These are phyloP conservation scores for Kodamaea derodonti DNA, from an alignment of 1,139 yeast species.

Conservation along the genomic window DNA sequence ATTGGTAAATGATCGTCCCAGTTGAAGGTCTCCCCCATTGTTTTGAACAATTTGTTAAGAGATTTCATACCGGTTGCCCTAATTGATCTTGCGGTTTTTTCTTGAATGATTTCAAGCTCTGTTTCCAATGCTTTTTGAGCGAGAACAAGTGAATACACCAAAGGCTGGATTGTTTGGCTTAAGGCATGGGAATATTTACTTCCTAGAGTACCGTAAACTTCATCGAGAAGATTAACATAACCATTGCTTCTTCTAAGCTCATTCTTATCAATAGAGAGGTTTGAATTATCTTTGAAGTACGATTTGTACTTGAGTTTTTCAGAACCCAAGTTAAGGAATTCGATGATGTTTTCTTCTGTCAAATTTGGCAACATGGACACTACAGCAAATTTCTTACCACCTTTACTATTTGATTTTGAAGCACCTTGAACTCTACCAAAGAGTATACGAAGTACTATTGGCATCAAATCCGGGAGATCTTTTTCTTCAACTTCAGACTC, in stretches of 20 bases:
- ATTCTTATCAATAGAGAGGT: constrained; percentile 17
- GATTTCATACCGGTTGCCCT: constrained; percentile 63
- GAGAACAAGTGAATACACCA: constrained; percentile 53
- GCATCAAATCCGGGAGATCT: constrained; percentile 62
- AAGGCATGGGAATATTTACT: constrained; percentile 50
- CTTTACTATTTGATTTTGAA: constrained; percentile 59
- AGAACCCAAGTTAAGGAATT: constrained; percentile 62
- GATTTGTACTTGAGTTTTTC: constrained; percentile 46
- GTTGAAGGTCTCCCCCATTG: constrained; percentile 41
- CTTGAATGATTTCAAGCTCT: constrained; percentile 23
- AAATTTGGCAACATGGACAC: constrained; percentile 66
- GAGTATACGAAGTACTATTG: constrained; percentile 69
- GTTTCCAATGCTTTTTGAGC: constrained; percentile 47
- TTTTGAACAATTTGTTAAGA: constrained; percentile 47
- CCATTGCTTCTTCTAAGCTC: constrained; percentile 61
- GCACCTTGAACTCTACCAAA: constrained; percentile 80
- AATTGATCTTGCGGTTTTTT: constrained; percentile 48
- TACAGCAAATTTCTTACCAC: constrained; percentile 74
- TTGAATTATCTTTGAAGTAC: constrained; percentile 23
- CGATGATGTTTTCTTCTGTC: constrained; percentile 47
- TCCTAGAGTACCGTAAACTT: constrained; percentile 62
- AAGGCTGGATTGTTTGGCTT: constrained; percentile 52
- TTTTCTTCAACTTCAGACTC: constrained; percentile 53
- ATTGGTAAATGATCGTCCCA: constrained; percentile 57
- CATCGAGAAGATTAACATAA: constrained; percentile 63